These are phyloP conservation scores for Wilcoxina mikolae DNA, from an alignment of 495 filamentous ascomycete species.

Conservation along the genomic window DNA sequence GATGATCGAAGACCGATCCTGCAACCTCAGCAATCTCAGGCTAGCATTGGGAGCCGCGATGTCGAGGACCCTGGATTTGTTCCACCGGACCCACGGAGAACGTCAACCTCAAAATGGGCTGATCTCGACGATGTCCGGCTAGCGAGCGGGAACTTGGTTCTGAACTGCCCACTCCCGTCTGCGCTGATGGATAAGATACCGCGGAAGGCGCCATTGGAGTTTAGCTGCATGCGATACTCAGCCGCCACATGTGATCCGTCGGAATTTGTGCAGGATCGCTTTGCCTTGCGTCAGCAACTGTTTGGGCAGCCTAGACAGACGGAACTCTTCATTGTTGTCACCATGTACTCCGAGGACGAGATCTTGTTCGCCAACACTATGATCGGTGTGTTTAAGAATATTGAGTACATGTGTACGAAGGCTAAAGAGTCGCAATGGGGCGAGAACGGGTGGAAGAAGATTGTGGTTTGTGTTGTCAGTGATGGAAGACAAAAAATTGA, in stretches of 20 bases:
- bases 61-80: conserved; percentile 15
- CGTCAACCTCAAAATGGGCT: background rate
- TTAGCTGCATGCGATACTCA: conserved; percentile 88
- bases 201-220: conserved; percentile 67
- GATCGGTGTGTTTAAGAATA: conserved; percentile 97
- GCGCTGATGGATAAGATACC: conserved; percentile 67
- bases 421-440: conserved; percentile 98
- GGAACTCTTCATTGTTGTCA: conserved; percentile 88
- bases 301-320: conserved; percentile 84
- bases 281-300: conserved; percentile 77
- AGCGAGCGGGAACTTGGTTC: conserved; percentile 86
- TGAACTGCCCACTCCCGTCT: conserved; percentile 86
- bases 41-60: conserved; percentile 45
- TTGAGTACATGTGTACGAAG: conserved; percentile 96
- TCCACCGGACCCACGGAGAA: background rate
- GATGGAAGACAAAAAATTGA: conserved; percentile 96
- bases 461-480: conserved; percentile 90
- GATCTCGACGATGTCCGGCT: conserved; percentile 79
- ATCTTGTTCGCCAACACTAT: conserved; percentile 81
- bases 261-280: conserved; percentile 71
- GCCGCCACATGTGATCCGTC: conserved; percentile 86
- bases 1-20: conserved; percentile 49
- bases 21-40: conserved; percentile 33
- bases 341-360: conserved; percentile 93
- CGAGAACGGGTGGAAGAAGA: conserved; percentile 97